These are phyloP conservation scores for Russula virescens DNA, from an alignment of 768 basidiomycete species.

Conservation along the genomic window DNA sequence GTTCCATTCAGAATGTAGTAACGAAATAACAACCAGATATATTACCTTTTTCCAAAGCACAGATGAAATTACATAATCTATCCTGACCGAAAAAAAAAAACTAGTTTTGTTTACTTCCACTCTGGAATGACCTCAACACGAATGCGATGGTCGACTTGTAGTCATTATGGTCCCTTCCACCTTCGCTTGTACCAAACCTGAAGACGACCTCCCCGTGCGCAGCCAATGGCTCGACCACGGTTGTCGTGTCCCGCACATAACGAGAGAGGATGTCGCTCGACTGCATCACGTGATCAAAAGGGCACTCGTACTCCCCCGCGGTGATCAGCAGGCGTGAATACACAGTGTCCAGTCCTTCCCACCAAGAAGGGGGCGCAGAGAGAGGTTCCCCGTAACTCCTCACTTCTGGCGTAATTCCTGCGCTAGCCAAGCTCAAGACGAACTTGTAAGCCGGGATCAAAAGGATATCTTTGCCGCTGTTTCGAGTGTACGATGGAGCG, in stretches of 20 bases:
- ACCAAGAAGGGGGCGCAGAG: not conserved
- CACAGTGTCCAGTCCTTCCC: slow-evolving; percentile 2
- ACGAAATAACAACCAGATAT: too few relatives aligned
- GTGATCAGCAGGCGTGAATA: not conserved
- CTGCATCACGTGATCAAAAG: not conserved
- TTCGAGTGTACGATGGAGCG: slow-evolving; percentile 1
- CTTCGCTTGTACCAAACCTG: not conserved
- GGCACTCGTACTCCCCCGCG: not conserved
- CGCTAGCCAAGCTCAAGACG: not conserved
- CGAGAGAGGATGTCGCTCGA: not conserved
- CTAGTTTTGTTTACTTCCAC: not conserved
- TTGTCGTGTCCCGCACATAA: slow-evolving; percentile 2
- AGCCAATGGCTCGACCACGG: not conserved
- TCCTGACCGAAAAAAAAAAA: too few relatives aligned
- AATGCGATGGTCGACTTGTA: not conserved
- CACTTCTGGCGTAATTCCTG: not conserved
- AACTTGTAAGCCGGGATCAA: not conserved
- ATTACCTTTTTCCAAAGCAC: too few relatives aligned
- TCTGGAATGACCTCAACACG: not conserved
- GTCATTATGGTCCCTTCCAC: not conserved
- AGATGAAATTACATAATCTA: too few relatives aligned
- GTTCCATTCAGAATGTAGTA: too few relatives aligned
- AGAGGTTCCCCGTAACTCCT: not conserved
- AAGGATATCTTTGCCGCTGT: not conserved
- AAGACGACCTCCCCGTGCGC: slow-evolving; percentile 3